Base-by-base conservation (phyloP, 176 grass and related monocot genomes). In the Carex parvula region DNA sequence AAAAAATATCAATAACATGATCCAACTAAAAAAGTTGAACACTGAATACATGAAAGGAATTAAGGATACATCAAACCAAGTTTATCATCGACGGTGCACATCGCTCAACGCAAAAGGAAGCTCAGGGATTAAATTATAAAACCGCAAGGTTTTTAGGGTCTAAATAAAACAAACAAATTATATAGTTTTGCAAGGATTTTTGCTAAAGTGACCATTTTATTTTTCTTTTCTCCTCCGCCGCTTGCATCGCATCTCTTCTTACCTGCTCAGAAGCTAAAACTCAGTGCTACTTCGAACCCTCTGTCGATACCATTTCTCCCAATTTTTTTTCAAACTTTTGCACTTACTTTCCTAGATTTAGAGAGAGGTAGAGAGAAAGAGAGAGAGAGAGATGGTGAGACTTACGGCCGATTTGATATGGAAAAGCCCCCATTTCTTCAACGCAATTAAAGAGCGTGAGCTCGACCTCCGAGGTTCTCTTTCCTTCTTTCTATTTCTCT, bases 361-460 rank as follows among this genome's bases (percentile, higher is more conserved):
- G 9, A 50, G 9, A 12, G 46, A 50, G 46, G 8, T 50, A 50
- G 54, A 87, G 8, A 81, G 26, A 42, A 21, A 77, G 67, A 77
- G 67, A 44, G 44, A 87, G 44, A 10, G 1, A 65, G 62, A 84
- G 53, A 99, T 99, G 97, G 97, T 96, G 88, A 90, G 97, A 83
- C 89, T 99, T 74, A 93, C 88, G 80, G 93, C 93, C 67, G 90
- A 99, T 87, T 87, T 99, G 88, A 90, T 99, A 88, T 95, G 97
- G 97, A 99, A 99, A 88, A 99, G 97, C 86, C 93, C 88, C 15
- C 97, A 99, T 90, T 99, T 99, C 91, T 99, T 99, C 93, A 99
- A 99, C 85, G 91, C 88, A 81, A 84, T 99, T 80, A 96, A 99
- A 86, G 97, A 99, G 76, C 93, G 97, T 2, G 93, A 99, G 83